Base-by-base conservation (phyloP, 768 basidiomycete species). In the Tulasnella sp. region DNA sequence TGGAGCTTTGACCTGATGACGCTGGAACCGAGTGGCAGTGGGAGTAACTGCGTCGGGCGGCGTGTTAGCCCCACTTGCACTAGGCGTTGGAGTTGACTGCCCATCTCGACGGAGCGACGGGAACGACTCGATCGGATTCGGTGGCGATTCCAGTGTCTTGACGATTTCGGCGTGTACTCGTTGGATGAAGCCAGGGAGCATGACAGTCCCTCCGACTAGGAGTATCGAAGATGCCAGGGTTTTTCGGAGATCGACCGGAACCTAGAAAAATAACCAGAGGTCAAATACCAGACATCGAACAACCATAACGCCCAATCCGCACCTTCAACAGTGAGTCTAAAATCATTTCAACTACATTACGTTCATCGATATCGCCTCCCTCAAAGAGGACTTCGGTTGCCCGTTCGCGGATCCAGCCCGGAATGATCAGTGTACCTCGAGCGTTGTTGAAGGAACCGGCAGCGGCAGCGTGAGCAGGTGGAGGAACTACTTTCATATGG, bases 371-470 rank as follows among this genome's bases (percentile, higher is more conserved):
- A 76, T 95, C 93, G 6, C 92, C 92, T 0, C 89, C 89, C 77
- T 93, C 92, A 74, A 97, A 98, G 11, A 98, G 81, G 5, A 96
- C 85, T 79, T 98, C 97, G 1, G 95, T 88, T 0, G 90, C 90
- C 16, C 95, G 84, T 78, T 98, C 96, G 52, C 96, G 82, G 44
- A 99, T 85, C 97, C 97, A 99, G 2, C 96, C 96, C 1, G 96
- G 96, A 59, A 98, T 86, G 62, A 92, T 83, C 62, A 97, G 79
- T 0, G 89, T 93, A 0, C 91, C 94, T 8, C 85, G 82, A 2
- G 91, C 92, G 0, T 90, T 89, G 0, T 67, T 52, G 5, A 64
- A 37, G 26, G 71, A 68, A 22, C 90, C 89, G 14, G 83, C 39
- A 35, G 62, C 73, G 8, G 47, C 35, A 16, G 75, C 65, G 76